phyloP scores from a whole-genome alignment of 192 early-diverging fungal species.

The Mycoemilia scoparia region DNA sequence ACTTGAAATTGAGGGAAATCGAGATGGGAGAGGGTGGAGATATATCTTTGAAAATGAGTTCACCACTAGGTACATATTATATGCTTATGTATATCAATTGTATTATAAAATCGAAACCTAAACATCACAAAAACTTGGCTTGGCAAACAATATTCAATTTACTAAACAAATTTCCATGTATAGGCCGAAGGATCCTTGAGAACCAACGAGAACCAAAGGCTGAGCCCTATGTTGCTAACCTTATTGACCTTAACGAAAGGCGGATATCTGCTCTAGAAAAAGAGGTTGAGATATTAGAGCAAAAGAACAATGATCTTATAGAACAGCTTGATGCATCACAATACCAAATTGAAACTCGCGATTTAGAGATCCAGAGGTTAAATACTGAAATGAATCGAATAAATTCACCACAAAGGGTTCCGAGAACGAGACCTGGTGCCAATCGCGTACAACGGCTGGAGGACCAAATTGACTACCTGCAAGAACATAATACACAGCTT shows the following conservation, averaged over 20 bases:
- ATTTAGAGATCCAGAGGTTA: conserved; percentile 18
- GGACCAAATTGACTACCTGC: conserved; percentile 25
- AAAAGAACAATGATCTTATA: conserved; percentile 4
- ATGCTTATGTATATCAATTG: too few relatives aligned
- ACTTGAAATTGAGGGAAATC: conserved; percentile 6
- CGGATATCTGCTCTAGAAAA: conserved; percentile 19
- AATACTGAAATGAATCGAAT: conserved; percentile 8
- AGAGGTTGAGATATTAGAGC: conserved; percentile 14
- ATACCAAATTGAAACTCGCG: conserved; percentile 17
- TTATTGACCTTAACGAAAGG: conserved; percentile 20
- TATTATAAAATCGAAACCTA: too few relatives aligned
- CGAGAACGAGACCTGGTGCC: too few relatives aligned
- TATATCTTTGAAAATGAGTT: too few relatives aligned
- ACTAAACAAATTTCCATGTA: too few relatives aligned
- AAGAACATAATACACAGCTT: conserved; percentile 17
- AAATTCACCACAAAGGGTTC: too few relatives aligned
- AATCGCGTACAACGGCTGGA: conserved; percentile 7
- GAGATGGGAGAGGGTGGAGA: too few relatives aligned
- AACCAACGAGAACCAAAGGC: conserved; percentile 2
- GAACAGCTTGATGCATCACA: conserved; percentile 10
- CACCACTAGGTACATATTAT: too few relatives aligned
- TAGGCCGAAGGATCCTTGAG: conserved; percentile 4
- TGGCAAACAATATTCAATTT: too few relatives aligned
- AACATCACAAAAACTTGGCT: too few relatives aligned
- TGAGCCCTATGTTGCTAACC: conserved; percentile 11